Percentiles rank a stretch among this genome's conserved stretches.
Evolutionary conservation across 257 asterid genomes (phyloP).

Genomic region (Solanum appendiculatum): DNA sequence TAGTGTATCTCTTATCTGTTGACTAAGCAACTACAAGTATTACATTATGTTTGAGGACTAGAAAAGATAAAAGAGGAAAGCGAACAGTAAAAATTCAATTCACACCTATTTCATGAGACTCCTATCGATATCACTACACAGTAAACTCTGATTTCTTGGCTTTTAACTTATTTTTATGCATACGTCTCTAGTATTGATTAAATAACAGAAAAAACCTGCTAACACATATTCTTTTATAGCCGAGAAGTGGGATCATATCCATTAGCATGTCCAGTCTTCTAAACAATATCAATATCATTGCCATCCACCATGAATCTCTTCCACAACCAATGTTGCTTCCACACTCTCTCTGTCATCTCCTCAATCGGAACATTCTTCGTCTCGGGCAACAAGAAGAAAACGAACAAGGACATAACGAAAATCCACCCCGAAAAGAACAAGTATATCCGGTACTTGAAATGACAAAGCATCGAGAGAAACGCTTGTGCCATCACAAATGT

Average conservation of each 20-base stretch:
- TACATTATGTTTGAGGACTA: neutral
- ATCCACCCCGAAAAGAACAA: constrained; percentile 83
- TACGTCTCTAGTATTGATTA: no score
- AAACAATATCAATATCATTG: no score
- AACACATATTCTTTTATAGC: no score
- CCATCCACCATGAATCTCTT: constrained; percentile 34
- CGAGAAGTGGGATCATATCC: no score
- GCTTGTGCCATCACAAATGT: constrained; percentile 90
- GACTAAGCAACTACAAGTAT: neutral
- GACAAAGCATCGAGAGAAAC: constrained; percentile 77
- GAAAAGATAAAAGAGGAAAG: neutral
- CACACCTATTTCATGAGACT: neutral
- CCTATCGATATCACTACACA: neutral
- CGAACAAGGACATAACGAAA: constrained; percentile 61
- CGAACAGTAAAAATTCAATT: neutral
- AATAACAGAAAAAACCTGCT: no score
- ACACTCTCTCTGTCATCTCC: constrained; percentile 81
- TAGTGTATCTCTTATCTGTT: neutral
- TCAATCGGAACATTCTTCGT: constrained; percentile 89
- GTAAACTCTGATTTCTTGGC: neutral
- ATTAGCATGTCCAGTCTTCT: no score
- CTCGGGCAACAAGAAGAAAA: constrained; percentile 67
- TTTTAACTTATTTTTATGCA: no score
- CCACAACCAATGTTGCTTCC: constrained; percentile 92
- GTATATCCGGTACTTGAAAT: constrained; percentile 73